Evolutionary conservation across 2,329 filamentous ascomycete genomes (phyloP).

Genomic region (Hypoxylon sp.): DNA sequence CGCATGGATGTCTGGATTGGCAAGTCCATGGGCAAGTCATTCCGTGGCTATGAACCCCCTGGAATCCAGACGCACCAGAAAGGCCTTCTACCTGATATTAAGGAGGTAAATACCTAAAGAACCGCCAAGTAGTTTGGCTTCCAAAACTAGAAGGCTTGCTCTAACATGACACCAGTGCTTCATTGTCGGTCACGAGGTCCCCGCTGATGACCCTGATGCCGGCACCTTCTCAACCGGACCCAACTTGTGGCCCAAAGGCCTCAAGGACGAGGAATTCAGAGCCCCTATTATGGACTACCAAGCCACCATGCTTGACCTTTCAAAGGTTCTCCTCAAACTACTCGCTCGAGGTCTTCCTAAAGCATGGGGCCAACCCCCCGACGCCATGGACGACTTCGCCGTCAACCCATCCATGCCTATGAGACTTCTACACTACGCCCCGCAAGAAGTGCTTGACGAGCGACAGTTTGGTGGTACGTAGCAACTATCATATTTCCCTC

Average conservation of each 20-base stretch:
- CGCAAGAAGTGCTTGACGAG: constrained; percentile 34
- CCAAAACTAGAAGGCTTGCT: no score
- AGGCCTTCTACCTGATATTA: constrained; percentile 43
- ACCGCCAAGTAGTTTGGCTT: no score
- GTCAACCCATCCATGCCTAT: constrained; percentile 41
- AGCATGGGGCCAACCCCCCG: constrained; percentile 35
- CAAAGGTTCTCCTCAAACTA: constrained; percentile 40
- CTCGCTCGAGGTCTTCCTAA: constrained; percentile 39
- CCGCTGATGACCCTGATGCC: constrained; percentile 38
- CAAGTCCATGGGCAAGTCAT: constrained; percentile 42
- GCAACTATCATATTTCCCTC: no score
- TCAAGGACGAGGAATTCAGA: constrained; percentile 41
- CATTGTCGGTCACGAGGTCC: constrained; percentile 39
- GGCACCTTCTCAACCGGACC: constrained; percentile 45
- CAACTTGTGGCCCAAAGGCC: constrained; percentile 42
- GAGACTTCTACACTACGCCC: constrained; percentile 43
- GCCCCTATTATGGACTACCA: constrained; percentile 42
- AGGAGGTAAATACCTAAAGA: constrained; percentile 39
- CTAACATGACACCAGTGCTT: constrained; percentile 39
- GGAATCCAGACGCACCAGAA: constrained; percentile 41
- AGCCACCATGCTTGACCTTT: constrained; percentile 41
- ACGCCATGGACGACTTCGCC: constrained; percentile 35
- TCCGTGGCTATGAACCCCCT: constrained; percentile 44
- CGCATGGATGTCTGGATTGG: constrained; percentile 41
- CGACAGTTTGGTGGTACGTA: constrained; percentile 41